A percentile compares a stretch with the other conserved stretches of the same genome.
Evolutionary conservation across 1,284 basidiomycete genomes (phyloP).

Genomic region (Rhodotorula sp.): DNA sequence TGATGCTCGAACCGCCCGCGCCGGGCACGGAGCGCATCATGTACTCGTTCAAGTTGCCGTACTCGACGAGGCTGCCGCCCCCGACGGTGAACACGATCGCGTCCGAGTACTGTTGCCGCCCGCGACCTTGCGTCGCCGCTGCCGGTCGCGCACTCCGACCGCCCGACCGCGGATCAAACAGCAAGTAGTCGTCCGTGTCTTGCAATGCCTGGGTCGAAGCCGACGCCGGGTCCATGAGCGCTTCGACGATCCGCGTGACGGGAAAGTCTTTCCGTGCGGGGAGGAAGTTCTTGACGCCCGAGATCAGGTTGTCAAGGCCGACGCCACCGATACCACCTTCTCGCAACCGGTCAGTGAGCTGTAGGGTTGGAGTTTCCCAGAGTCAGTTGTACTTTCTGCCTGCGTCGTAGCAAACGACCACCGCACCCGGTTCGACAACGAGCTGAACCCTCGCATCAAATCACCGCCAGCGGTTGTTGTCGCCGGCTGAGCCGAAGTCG

Average conservation of each 20-base stretch:
- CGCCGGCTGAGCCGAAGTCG: conserved; percentile 63
- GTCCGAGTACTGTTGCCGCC: conserved; percentile 80
- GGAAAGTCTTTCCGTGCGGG: conserved; percentile 92
- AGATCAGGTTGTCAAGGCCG: conserved; percentile 85
- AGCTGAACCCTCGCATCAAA: conserved; percentile 86
- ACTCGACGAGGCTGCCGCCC: conserved; percentile 95
- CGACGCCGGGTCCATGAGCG: conserved; percentile 91
- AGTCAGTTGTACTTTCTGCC: neutral
- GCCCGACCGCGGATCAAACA: conserved; percentile 80
- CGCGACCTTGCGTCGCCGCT: conserved; percentile 49
- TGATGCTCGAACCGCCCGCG: conserved; percentile 1
- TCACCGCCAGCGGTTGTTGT: conserved; percentile 61
- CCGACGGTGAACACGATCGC: conserved; percentile 93
- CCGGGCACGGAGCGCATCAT: conserved; percentile 49
- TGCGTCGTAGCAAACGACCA: too few relatives aligned
- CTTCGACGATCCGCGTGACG: conserved; percentile 87
- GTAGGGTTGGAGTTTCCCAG: conserved; percentile 17
- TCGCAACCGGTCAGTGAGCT: conserved; percentile 89
- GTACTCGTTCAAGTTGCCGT: conserved; percentile 93
- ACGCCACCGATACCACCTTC: conserved; percentile 71
- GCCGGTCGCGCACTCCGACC: conserved; percentile 43
- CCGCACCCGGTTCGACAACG: conserved; percentile 80
- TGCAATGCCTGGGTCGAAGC: conserved; percentile 88
- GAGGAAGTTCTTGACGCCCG: conserved; percentile 96
- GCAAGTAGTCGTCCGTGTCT: conserved; percentile 94